Evolutionary conservation across 2,329 filamentous ascomycete genomes (phyloP), one percentile per base, ranked within the genome.

Genomic region (Microascus cirrosus): DNA sequence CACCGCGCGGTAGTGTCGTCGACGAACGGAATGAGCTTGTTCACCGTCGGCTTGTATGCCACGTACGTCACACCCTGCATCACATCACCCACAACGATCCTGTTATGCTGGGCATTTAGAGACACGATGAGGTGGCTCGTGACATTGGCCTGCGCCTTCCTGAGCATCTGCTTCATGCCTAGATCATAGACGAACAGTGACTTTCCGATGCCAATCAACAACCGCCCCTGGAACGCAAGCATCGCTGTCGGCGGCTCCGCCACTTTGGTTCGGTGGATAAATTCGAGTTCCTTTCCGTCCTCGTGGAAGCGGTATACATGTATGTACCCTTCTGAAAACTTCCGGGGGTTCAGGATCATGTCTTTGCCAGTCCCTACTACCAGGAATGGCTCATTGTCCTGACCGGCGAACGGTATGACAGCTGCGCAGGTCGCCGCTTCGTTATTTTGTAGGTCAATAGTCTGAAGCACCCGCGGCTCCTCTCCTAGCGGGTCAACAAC

Each of bases 181-280:
- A 97, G 83, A 67, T 99, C 95, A 67, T 96, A 99, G 53, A 96
- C 82, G 57, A 90, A 83, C 25, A 99, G 74, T 36, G 87, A 84
- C 64, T 86, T 85, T 58, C 92, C 93, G 54, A 96, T 80, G 53
- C 92, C 94, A n/a, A 87, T 87, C 2, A 95, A 75, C 0, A 99
- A 77, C 62, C 89, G 87, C 34, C 95, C 95, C 70, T 97, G 93
- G 76, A 99, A 99, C 2, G 84, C 80, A n/a, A 94, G 77, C 18
- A 99, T 78, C n/a, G 94, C 93, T 65, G 90, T 84, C 1, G 95
- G 90, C 2, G 93, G 92, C 62, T 91, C 86, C 63, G 95, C 90
- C 7, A 96, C 82, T 66, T 91, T 90, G 0, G 95, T 99, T 71
- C 96, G 96, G 74, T 99, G 94, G 61, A 96, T 92, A 59, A 97